Conservation (phyloP, 2,329 filamentous ascomycete genomes). For the Calonectria pauciramosa region DNA sequence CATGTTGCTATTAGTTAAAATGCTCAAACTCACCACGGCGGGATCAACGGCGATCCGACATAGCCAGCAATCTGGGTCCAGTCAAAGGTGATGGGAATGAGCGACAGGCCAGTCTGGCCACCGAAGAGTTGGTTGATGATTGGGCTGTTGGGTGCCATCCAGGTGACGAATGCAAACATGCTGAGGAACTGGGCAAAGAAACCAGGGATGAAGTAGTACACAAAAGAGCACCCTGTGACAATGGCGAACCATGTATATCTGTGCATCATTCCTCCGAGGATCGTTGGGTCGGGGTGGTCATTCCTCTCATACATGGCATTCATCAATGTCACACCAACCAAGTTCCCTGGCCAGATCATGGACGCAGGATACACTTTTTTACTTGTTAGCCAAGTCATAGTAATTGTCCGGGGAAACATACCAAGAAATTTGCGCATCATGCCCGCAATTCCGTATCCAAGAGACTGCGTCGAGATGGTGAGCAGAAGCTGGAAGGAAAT, state of each 20-base stretch:
- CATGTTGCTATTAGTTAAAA: not conserved
- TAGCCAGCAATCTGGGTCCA: constrained; percentile 81
- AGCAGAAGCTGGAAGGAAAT: constrained; percentile 76
- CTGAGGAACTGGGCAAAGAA: constrained; percentile 78
- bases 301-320: constrained; percentile 79
- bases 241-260: constrained; percentile 75
- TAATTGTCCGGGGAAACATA: constrained; percentile 45
- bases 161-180: constrained; percentile 79
- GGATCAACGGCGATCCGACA: constrained; percentile 76
- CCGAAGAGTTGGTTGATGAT: constrained; percentile 82
- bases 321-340: constrained; percentile 77
- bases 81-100: constrained; percentile 82
- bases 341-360: constrained; percentile 81
- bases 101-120: constrained; percentile 74
- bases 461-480: constrained; percentile 76
- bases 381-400: not conserved
- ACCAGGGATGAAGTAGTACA: constrained; percentile 79
- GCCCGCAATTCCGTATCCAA: constrained; percentile 78
- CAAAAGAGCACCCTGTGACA: constrained; percentile 69
- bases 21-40: constrained; percentile 68
- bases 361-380: constrained; percentile 71
- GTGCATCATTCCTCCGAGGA: constrained; percentile 75
- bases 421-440: constrained; percentile 75
- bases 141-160: constrained; percentile 77
- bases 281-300: constrained; percentile 61